phyloP scores from a whole-genome alignment of 2,329 filamentous ascomycete genomes.

The Ophiostoma perfectum region DNA sequence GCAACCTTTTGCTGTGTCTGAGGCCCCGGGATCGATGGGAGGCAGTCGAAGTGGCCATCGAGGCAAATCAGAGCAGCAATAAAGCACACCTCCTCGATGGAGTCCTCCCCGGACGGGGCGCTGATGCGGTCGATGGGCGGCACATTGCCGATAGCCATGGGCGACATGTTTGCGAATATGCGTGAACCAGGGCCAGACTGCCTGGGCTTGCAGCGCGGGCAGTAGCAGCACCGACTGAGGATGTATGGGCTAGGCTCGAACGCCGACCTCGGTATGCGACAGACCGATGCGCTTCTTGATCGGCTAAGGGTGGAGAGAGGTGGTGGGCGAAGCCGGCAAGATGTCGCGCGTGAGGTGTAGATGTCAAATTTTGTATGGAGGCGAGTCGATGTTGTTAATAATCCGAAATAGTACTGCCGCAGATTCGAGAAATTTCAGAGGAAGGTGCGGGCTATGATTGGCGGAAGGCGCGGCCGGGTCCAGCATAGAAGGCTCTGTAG shows the following conservation, averaged over 20 bases:
- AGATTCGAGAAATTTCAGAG: neutral
- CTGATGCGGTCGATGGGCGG: constrained; percentile 28
- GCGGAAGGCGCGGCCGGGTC: neutral
- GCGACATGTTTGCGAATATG: constrained; percentile 24
- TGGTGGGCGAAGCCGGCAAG: neutral
- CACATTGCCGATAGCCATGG: constrained; percentile 22
- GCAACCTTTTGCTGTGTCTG: constrained; percentile 51
- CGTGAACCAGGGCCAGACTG: neutral
- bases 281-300: neutral
- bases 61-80: constrained; percentile 55
- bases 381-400: neutral
- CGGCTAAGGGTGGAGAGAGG: neutral
- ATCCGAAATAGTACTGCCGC: neutral
- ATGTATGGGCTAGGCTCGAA: neutral
- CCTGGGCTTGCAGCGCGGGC: neutral
- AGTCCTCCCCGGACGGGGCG: constrained; percentile 35
- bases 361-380: neutral
- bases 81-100: constrained; percentile 61
- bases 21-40: constrained; percentile 50
- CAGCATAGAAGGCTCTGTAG: neutral
- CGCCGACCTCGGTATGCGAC: neutral
- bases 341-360: neutral
- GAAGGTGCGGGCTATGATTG: neutral
- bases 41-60: constrained; percentile 55
- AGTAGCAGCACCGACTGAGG: neutral